phyloP scores from a whole-genome alignment of 768 basidiomycete genomes.

The Gymnopilus dilepis region DNA sequence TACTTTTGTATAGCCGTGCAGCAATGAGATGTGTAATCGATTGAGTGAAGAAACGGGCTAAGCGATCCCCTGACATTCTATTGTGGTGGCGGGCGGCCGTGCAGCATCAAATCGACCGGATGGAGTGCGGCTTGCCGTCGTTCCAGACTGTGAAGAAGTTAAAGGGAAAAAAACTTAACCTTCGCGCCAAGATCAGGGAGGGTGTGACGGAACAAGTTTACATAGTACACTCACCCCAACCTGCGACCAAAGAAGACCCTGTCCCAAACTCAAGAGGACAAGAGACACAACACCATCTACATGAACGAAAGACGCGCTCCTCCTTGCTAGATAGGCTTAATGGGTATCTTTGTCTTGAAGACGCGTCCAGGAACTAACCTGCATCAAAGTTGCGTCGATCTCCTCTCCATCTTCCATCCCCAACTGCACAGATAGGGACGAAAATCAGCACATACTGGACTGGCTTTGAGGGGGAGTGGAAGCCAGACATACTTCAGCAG shows the following conservation, averaged over 20 bases:
- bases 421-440: slow-evolving; percentile 33
- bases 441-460: neutral
- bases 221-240: neutral
- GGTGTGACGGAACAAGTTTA: no score
- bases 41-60: no score
- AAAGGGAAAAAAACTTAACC: neutral
- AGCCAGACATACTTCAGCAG: slow-evolving; percentile 12
- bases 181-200: neutral
- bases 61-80: no score
- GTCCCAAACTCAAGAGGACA: no score
- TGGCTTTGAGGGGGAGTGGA: neutral
- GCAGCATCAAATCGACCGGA: neutral
- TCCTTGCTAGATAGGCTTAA: slow-evolving; percentile 8
- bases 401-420: slow-evolving; percentile 65
- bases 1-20: no score
- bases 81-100: neutral
- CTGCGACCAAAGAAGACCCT: no score
- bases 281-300: neutral
- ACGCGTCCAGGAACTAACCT: slow-evolving; percentile 39
- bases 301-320: neutral
- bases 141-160: neutral
- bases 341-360: neutral
- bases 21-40: no score
- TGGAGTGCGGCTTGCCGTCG: neutral
- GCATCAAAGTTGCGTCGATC: slow-evolving; percentile 59